Percentiles rank a stretch among this genome's conserved stretches.
phyloP scores from a whole-genome alignment of 495 filamentous ascomycete genomes.

The Xylaria acuta region DNA sequence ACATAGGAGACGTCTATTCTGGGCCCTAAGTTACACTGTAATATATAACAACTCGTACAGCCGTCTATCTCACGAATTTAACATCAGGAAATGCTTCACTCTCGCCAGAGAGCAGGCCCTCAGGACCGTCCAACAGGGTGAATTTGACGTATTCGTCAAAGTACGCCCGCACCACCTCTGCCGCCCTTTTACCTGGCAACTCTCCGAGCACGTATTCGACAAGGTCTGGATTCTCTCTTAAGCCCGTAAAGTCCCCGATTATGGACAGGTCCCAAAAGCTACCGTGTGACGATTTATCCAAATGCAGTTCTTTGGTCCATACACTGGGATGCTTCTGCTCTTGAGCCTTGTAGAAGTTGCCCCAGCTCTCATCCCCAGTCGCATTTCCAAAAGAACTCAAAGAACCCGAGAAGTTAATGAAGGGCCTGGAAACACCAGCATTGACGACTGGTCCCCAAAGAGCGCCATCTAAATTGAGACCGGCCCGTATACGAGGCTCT shows the following conservation, averaged over 20 bases:
- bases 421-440: conserved; percentile 12
- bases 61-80: background rate
- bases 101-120: conserved; percentile 14
- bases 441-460: conserved; percentile 21
- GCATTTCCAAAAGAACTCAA: background rate
- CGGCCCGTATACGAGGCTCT: conserved; percentile 13
- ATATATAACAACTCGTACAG: background rate
- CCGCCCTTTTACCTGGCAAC: conserved; percentile 10
- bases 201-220: conserved; percentile 15
- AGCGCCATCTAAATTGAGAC: conserved; percentile 16
- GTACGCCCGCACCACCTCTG: conserved; percentile 17
- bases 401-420: conserved; percentile 19
- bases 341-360: conserved; percentile 14
- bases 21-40: background rate
- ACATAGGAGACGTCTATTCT: background rate
- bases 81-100: conserved; percentile 16
- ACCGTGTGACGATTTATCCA: conserved; percentile 6
- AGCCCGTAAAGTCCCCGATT: conserved; percentile 21
- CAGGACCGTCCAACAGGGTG: conserved; percentile 4
- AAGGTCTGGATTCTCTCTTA: conserved; percentile 8
- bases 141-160: conserved; percentile 18
- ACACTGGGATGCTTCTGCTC: conserved; percentile 4
- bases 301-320: conserved; percentile 15
- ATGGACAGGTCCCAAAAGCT: conserved; percentile 25
- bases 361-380: conserved; percentile 10